Conservation (phyloP, 805 yeast species). For the Kodamaea hsintzibuensis region DNA sequence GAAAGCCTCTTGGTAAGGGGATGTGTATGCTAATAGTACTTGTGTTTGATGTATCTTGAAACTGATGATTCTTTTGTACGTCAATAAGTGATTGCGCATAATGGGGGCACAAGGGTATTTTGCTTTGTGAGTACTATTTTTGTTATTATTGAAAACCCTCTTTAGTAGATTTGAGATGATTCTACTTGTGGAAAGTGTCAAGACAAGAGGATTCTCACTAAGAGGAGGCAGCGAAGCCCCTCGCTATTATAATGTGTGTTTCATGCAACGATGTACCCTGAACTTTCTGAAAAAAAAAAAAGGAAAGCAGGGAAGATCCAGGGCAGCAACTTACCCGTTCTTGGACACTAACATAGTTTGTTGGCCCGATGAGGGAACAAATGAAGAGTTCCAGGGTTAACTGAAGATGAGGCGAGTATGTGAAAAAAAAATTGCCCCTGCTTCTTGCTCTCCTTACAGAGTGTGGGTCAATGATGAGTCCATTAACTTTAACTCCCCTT, state of each 20-base stretch:
- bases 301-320: neutral
- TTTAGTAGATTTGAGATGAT: neutral
- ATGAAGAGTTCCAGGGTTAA: neutral
- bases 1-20: neutral
- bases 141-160: neutral
- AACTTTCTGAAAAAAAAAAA: neutral
- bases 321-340: neutral
- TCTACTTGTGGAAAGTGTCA: neutral
- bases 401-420: neutral
- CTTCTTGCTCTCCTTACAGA: neutral
- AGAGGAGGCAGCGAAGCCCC: neutral
- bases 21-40: neutral
- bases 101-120: too few species aligned
- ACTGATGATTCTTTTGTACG: neutral
- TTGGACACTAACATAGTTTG: neutral
- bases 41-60: neutral
- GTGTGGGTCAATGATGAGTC: neutral
- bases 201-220: neutral
- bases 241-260: neutral
- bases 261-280: neutral
- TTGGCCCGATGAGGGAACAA: neutral
- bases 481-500: neutral
- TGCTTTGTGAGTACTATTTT: neutral
- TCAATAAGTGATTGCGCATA: neutral
- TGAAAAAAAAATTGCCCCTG: neutral